Evolutionary conservation across 2,329 filamentous ascomycete species (phyloP).

Genomic region (Periconia sp.): DNA sequence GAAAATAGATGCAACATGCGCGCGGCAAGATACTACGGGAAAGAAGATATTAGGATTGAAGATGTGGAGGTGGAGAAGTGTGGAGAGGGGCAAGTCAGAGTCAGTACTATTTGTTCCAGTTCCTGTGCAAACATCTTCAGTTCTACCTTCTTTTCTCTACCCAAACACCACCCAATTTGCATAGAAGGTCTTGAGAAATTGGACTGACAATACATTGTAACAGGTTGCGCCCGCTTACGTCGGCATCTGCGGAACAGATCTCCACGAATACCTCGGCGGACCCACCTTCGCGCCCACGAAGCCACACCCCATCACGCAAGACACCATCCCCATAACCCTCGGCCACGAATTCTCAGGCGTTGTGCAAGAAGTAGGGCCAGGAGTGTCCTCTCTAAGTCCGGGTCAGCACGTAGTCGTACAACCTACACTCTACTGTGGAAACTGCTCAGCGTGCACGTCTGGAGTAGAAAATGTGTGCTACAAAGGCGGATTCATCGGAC

Average conservation of each 20-base stretch:
- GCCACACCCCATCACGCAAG: slow-evolving; percentile 65
- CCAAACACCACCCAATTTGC: no score
- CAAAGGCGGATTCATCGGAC: slow-evolving; percentile 60
- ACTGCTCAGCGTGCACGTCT: slow-evolving; percentile 61
- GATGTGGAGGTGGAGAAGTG: slow-evolving; percentile 56
- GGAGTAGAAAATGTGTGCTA: slow-evolving; percentile 65
- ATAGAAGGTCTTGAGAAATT: no score
- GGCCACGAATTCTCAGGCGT: slow-evolving; percentile 71
- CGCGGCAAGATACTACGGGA: slow-evolving; percentile 62
- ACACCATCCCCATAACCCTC: slow-evolving; percentile 64
- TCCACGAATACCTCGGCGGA: slow-evolving; percentile 60
- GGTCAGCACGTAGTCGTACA: slow-evolving; percentile 66
- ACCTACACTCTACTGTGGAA: slow-evolving; percentile 64
- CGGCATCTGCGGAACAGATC: slow-evolving; percentile 60
- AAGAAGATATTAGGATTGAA: slow-evolving; percentile 62
- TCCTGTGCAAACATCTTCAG: not conserved
- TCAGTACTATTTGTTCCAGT: slow-evolving; percentile 14
- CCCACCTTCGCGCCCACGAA: slow-evolving; percentile 56
- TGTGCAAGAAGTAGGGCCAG: slow-evolving; percentile 63
- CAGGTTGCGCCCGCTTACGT: slow-evolving; percentile 55
- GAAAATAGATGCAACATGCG: slow-evolving; percentile 49
- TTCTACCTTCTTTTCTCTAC: no score
- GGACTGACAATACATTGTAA: no score
- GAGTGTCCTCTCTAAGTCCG: slow-evolving; percentile 54
- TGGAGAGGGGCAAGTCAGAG: slow-evolving; percentile 58